A percentile compares a stretch with the other conserved stretches of the same genome.
phyloP scores from a whole-genome alignment of 192 early-diverging fungal species.

The Entomortierella lignicola region DNA sequence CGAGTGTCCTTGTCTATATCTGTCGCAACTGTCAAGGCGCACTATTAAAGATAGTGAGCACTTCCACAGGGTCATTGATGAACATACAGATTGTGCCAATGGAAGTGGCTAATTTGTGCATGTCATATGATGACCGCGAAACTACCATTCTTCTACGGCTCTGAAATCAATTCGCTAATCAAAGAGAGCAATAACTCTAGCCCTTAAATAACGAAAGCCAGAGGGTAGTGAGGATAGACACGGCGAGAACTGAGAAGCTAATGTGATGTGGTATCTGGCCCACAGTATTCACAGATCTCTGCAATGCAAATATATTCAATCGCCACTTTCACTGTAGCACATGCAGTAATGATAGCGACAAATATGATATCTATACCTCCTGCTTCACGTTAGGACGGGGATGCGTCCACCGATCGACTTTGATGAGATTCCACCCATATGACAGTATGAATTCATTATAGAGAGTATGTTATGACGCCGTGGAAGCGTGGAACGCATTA shows the following conservation, averaged over 20 bases:
- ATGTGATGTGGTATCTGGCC: background rate
- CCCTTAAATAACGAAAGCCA: conserved; percentile 16
- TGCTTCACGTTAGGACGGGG: no score
- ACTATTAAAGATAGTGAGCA: conserved; percentile 17
- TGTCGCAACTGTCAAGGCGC: conserved; percentile 13
- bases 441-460: no score
- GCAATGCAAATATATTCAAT: no score
- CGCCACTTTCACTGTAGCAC: no score
- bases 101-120: background rate
- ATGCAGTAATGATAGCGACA: no score
- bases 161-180: conserved; percentile 18
- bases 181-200: background rate
- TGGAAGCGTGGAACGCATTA: no score
- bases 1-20: conserved; percentile 22
- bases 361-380: no score
- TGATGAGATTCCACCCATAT: no score
- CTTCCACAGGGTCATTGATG: conserved; percentile 21
- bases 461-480: no score
- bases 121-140: conserved; percentile 18
- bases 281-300: background rate
- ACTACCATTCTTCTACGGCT: conserved; percentile 15
- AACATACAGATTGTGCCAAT: conserved; percentile 15
- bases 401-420: no score
- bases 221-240: conserved; percentile 10
- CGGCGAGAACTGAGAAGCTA: conserved; percentile 2